Evolutionary conservation across 2,329 filamentous ascomycete genomes (phyloP).

Genomic region (Thyridium curvatum): DNA sequence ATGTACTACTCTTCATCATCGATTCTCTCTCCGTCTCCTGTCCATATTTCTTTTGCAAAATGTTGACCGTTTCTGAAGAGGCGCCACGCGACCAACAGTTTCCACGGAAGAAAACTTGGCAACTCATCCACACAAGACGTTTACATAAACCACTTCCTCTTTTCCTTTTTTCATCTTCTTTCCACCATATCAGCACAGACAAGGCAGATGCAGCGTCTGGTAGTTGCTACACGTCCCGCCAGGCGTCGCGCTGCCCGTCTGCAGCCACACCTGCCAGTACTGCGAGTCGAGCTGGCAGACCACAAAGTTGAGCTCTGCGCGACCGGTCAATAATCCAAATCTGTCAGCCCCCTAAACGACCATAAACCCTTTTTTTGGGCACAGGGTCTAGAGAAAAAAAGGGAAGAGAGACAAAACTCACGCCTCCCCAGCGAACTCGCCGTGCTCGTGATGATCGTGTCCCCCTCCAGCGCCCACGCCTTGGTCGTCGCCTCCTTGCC

Average conservation of each 20-base stretch:
- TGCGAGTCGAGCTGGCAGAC: slow-evolving; percentile 34
- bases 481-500: slow-evolving; percentile 31
- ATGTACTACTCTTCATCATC: no score
- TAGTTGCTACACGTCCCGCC: slow-evolving; percentile 47
- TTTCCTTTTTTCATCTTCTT: background rate
- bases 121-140: no score
- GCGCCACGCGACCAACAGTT: no score
- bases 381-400: no score
- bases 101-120: no score
- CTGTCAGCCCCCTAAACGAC: no score
- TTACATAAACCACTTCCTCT: background rate
- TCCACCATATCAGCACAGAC: slow-evolving; percentile 37
- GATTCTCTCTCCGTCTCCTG: no score
- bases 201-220: slow-evolving; percentile 48
- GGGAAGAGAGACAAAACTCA: slow-evolving; percentile 11
- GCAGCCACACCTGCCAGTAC: slow-evolving; percentile 46
- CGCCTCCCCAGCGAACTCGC: slow-evolving; percentile 36
- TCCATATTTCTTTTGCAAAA: no score
- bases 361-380: no score
- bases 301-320: slow-evolving; percentile 42
- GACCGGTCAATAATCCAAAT: slow-evolving; percentile 1
- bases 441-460: slow-evolving; percentile 35
- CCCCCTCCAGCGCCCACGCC: slow-evolving; percentile 43
- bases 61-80: no score
- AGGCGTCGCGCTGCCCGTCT: slow-evolving; percentile 43